phyloP scores from a whole-genome alignment of 495 filamentous ascomycete genomes.

The Daldinia vernicosa region DNA sequence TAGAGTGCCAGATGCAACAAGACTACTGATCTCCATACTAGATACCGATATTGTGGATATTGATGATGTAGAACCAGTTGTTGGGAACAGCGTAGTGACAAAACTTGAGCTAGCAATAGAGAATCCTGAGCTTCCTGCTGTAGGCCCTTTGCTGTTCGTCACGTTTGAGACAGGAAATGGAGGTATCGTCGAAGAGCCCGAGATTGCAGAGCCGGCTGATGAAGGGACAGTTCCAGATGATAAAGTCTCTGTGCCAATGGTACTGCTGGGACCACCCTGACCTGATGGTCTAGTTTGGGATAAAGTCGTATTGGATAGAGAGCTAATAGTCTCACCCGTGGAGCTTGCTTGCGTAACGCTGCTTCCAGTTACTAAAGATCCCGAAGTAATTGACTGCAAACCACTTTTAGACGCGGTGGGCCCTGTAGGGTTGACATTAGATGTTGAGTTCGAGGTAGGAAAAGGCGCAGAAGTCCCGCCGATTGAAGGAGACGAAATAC shows the following conservation, averaged over 20 bases:
- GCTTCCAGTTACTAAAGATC: not conserved
- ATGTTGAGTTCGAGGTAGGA: constrained; percentile 21
- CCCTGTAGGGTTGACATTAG: constrained; percentile 10
- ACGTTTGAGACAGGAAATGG: constrained; percentile 26
- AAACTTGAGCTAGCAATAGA: constrained; percentile 18
- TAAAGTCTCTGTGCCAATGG: not conserved
- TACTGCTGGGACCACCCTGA: constrained; percentile 8
- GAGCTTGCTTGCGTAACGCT: constrained; percentile 6
- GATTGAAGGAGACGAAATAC: not conserved
- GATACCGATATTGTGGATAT: constrained; percentile 13
- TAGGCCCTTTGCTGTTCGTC: constrained; percentile 15
- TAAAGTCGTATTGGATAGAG: constrained; percentile 1
- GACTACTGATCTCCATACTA: constrained; percentile 33
- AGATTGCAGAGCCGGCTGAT: not conserved
- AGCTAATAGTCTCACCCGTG: not conserved
- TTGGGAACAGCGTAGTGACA: constrained; percentile 18
- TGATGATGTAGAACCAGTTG: constrained; percentile 20
- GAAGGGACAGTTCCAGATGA: not conserved
- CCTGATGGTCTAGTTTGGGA: constrained; percentile 14
- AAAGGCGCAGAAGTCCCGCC: constrained; percentile 15
- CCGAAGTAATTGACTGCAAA: constrained; percentile 8
- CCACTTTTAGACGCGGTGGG: constrained; percentile 13
- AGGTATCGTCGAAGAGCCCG: constrained; percentile 2
- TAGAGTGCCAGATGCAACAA: constrained; percentile 35
- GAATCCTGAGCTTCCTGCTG: constrained; percentile 5